Percentiles rank a stretch among this genome's conserved stretches.
Conservation (phyloP, 805 yeast species). For the Candida michaelii region DNA sequence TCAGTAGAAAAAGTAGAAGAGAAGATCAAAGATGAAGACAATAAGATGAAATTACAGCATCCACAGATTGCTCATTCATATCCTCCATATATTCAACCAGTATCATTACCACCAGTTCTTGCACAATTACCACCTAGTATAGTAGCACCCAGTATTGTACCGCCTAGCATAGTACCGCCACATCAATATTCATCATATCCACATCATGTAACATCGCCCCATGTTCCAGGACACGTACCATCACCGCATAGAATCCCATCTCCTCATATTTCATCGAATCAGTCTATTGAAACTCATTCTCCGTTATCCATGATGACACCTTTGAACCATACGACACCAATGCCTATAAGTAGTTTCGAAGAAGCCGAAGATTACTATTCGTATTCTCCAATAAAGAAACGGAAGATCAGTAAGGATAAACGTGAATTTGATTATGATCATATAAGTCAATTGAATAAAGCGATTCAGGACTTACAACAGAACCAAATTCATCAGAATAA, state of each 20-base stretch:
- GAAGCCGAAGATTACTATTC: not conserved
- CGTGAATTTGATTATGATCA: not conserved
- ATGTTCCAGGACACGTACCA: too few relatives aligned
- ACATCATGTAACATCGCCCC: not conserved
- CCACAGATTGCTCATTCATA: not conserved
- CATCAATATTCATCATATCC: not conserved
- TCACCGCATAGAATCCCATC: not conserved
- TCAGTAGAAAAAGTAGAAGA: not conserved
- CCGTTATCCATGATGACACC: not conserved
- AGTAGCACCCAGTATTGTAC: too few relatives aligned
- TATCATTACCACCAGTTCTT: not conserved
- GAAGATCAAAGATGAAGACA: not conserved
- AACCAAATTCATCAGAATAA: conserved; percentile 7
- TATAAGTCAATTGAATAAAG: not conserved
- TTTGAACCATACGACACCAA: not conserved
- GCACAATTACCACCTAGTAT: not conserved
- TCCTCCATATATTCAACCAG: not conserved
- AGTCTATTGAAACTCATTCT: not conserved
- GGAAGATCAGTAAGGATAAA: not conserved
- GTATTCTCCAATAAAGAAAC: not conserved
- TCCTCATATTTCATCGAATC: not conserved
- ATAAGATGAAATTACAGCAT: not conserved
- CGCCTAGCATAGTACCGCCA: too few relatives aligned
- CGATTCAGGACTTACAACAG: not conserved
- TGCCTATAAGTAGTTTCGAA: not conserved